These are phyloP conservation scores for Pelargonium nanum DNA, from an alignment of 345 rosid genomes.

Conservation along the genomic window DNA sequence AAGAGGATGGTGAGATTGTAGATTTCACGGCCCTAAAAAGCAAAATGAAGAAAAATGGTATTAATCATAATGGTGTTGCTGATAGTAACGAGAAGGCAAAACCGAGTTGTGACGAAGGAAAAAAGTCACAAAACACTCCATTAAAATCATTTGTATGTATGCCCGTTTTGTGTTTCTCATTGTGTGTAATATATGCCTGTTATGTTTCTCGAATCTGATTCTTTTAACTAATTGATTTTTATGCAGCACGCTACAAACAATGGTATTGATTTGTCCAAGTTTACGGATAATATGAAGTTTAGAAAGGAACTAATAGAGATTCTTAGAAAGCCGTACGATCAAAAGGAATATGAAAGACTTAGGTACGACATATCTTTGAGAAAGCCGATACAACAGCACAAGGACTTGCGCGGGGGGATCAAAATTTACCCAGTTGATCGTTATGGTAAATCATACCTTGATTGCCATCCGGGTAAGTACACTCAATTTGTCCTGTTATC, in stretches of 20 bases:
- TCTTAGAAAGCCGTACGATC: not conserved
- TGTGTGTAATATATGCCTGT: not conserved
- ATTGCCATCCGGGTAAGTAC: not conserved
- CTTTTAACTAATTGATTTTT: no score
- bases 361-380: not conserved
- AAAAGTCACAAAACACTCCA: not conserved
- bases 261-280: not conserved
- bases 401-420: not conserved
- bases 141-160: not conserved
- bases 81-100: not conserved
- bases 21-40: not conserved
- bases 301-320: not conserved
- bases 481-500: not conserved
- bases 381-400: not conserved
- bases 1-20: not conserved
- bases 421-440: not conserved
- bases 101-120: not conserved
- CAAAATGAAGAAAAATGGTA: no score
- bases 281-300: not conserved
- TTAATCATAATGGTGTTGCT: no score
- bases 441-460: not conserved
- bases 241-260: not conserved
- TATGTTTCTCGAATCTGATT: not conserved
- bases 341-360: not conserved
- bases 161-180: not conserved